Base-by-base conservation (phyloP, 768 basidiomycete species). In the Pseudohyphozyma bogoriensis region DNA sequence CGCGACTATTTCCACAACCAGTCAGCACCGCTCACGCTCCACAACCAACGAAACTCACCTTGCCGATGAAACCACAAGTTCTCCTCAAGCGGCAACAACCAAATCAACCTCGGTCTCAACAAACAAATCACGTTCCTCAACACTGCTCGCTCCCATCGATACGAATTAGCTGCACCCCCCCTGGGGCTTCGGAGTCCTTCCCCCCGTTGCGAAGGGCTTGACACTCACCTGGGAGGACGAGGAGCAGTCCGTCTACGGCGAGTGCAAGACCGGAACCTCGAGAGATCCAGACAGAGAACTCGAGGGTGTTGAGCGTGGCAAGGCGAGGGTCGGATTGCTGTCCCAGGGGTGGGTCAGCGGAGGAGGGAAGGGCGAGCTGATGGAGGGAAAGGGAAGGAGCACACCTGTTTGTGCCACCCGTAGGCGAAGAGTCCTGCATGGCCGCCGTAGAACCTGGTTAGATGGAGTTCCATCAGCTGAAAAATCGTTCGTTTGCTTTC, bases 211-310 rank as follows among this genome's bases (percentile, higher is more conserved):
- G n/a, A n/a, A n/a, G n/a, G n/a, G n/a, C n/a, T n/a, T n/a, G n/a
- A n/a, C 13, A 61, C 72, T 51, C 52, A 73, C 74, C 85, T 37
- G 91, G 91, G 49, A 96, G 70, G 55, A 92, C 80, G 66, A 95
- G 89, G 66, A 93, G 76, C 54, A 82, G 84, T 4, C 88, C 90
- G 73, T 91, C 83, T 70, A 85, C 84, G 24, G 89, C 90, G 46
- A 96, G 82, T 50, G 85, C 86, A 40, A 96, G 83, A 71, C 89
- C 91, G 46, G 91, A 91, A 44, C 89, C 91, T 11, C 91, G 84
- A 59, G 89, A 92, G 16, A 72, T 77, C 91, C 91, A 96, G 44
- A 91, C 89, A n/a, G 88, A 90, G 74, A 78, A 93, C 65, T 75
- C 80, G 69, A 96, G 80, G 11, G 73, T 77, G 71, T 96, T 95